Evolutionary conservation across 2,329 filamentous ascomycete genomes (phyloP), one percentile per base, ranked within the genome.

Genomic region (Elsinoe fawcettii): DNA sequence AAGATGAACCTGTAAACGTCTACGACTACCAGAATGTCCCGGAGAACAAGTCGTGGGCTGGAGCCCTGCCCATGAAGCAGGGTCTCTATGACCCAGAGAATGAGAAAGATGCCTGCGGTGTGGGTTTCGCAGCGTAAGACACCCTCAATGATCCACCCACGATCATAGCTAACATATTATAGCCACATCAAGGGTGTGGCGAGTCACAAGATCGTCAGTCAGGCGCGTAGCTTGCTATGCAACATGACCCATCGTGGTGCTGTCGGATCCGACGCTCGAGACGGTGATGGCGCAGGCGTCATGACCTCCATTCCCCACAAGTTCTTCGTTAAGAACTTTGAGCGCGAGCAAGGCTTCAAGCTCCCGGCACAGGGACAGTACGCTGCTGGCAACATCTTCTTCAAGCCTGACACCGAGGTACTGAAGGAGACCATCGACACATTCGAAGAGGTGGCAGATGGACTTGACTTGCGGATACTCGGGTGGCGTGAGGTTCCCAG

Each of bases 221-320:
- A 97, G 95, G 89, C 91, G 64, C 87, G 89, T 64, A 95, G 91
- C 75, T 80, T 99, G 61, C 85, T 99, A 62, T 99, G 93, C 81
- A 97, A 99, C 82, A 99, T 99, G 93, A 97, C 93, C 80, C 93
- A 99, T 80, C 87, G 93, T 73, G 93, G 93, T 80, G 93, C 93
- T 63, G 92, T 97, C 66, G 93, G 93, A 66, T 97, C 93, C 60
- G 93, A 99, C 79, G 90, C 90, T 69, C 87, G 93, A 79, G 93
- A 99, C 72, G 93, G 93, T 71, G 93, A 99, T 72, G 93, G 93
- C 73, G 93, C 93, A 67, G 93, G 93, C 82, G 92, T 97, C 70
- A 99, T 99, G 93, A 97, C 92, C 64, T 96, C 91, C 60, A 96
- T 99, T 68, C 93, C 93, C 60, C 92, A 97, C 79, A 90, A 86